Percentiles rank a stretch among this genome's conserved stretches.
Evolutionary conservation across 176 grass and related monocot species (phyloP).

Genomic region (Zea luxurians): DNA sequence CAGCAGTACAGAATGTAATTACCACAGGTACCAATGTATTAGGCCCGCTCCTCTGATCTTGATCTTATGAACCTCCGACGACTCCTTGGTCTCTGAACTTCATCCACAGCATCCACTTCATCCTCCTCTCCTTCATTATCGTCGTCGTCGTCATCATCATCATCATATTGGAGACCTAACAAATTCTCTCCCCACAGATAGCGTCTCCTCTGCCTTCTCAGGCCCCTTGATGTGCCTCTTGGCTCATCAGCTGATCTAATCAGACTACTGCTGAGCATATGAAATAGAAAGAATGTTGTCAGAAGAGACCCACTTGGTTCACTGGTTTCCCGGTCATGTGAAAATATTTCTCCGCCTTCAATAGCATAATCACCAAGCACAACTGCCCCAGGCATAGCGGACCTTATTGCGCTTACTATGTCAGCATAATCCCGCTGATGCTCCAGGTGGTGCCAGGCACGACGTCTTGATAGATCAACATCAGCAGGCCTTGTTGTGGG

Average conservation of each 20-base stretch:
- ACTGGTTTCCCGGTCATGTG: slow-evolving; percentile 41
- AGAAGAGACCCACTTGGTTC: slow-evolving; percentile 57
- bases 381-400: slow-evolving; percentile 68
- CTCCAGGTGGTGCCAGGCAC: slow-evolving; percentile 67
- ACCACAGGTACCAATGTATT: slow-evolving; percentile 23
- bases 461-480: slow-evolving; percentile 63
- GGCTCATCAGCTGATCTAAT: slow-evolving; percentile 51
- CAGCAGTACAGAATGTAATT: slow-evolving; percentile 24
- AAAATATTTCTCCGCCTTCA: slow-evolving; percentile 51
- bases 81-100: slow-evolving; percentile 57
- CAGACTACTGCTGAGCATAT: slow-evolving; percentile 59
- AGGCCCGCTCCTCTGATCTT: slow-evolving; percentile 50
- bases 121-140: slow-evolving; percentile 32
- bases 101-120: slow-evolving; percentile 47
- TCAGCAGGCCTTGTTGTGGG: slow-evolving; percentile 66
- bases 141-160: slow-evolving; percentile 10
- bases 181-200: slow-evolving; percentile 84
- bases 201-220: slow-evolving; percentile 65
- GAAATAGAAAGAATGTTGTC: slow-evolving; percentile 74
- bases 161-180: slow-evolving; percentile 59
- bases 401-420: slow-evolving; percentile 77
- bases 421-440: slow-evolving; percentile 75
- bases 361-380: slow-evolving; percentile 80
- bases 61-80: slow-evolving; percentile 61
- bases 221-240: slow-evolving; percentile 42